Evolutionary conservation across 2,329 filamentous ascomycete species (phyloP).

Genomic region (Zalaria obscura): DNA sequence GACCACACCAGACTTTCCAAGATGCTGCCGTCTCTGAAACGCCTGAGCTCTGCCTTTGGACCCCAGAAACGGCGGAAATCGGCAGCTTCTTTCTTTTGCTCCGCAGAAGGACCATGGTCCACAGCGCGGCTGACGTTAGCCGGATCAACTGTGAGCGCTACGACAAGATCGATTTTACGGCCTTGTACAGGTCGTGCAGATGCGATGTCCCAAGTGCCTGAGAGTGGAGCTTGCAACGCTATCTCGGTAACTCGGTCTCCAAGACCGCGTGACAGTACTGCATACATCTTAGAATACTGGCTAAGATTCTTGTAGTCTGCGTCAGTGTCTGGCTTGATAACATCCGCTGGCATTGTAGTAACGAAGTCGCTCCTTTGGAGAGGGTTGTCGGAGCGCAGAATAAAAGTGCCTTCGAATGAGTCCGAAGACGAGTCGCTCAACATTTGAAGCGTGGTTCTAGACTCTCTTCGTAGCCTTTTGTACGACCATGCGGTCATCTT

Average conservation of each 20-base stretch:
- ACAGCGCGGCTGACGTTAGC: slow-evolving; percentile 60
- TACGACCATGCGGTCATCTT: slow-evolving; percentile 89
- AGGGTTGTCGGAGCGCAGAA: slow-evolving; percentile 41
- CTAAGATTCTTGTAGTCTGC: slow-evolving; percentile 15
- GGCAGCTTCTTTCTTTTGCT: slow-evolving; percentile 69
- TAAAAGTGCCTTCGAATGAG: slow-evolving; percentile 77
- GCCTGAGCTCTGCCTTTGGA: slow-evolving; percentile 77
- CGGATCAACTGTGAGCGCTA: slow-evolving; percentile 61
- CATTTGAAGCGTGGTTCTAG: slow-evolving; percentile 57
- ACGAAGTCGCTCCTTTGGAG: slow-evolving; percentile 42
- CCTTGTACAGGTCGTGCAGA: slow-evolving; percentile 10
- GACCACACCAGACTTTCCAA: slow-evolving; percentile 83
- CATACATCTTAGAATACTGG: slow-evolving; percentile 46
- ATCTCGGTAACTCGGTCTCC: slow-evolving; percentile 61
- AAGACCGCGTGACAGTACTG: slow-evolving; percentile 54
- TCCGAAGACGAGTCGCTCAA: slow-evolving; percentile 61
- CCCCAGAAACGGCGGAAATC: slow-evolving; percentile 90
- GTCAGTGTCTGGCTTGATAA: slow-evolving; percentile 8
- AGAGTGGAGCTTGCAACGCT: slow-evolving; percentile 20
- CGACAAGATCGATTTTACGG: slow-evolving; percentile 30
- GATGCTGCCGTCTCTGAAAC: slow-evolving; percentile 92
- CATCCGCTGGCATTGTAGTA: slow-evolving; percentile 22
- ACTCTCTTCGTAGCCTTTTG: slow-evolving; percentile 55
- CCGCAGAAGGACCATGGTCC: slow-evolving; percentile 76
- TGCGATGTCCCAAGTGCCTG: slow-evolving; percentile 21